phyloP scores from a whole-genome alignment of 441 rosid genomes.

The Adansonia grandidieri region DNA sequence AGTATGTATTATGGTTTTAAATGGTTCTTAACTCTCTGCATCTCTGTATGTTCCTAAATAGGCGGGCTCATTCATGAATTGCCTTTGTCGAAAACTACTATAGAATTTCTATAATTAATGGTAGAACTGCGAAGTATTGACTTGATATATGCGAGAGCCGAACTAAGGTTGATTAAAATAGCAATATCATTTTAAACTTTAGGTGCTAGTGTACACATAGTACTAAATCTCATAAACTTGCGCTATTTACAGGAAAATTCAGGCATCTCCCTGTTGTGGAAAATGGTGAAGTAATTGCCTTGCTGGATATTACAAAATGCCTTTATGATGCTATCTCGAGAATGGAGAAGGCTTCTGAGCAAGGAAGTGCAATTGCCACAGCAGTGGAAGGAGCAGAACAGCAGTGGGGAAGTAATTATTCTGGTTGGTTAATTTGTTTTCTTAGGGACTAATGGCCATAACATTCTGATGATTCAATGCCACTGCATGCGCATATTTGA shows the following conservation, averaged over 20 bases:
- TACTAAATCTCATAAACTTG: neutral
- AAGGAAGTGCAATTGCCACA: slow-evolving; percentile 92
- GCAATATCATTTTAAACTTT: neutral
- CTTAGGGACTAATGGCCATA: neutral
- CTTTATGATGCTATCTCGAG: slow-evolving; percentile 92
- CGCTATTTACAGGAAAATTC: slow-evolving; percentile 64
- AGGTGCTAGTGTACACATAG: neutral
- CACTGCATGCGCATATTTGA: slow-evolving; percentile 5
- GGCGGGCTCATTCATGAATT: neutral
- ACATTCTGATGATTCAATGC: slow-evolving; percentile 5
- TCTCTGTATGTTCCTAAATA: neutral
- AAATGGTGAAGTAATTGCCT: slow-evolving; percentile 94
- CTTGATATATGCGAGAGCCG: neutral
- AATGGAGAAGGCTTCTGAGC: slow-evolving; percentile 97
- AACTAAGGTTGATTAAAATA: neutral
- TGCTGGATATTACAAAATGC: slow-evolving; percentile 91
- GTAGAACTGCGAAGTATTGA: neutral
- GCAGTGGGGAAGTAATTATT: slow-evolving; percentile 71
- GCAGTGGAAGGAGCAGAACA: slow-evolving; percentile 96
- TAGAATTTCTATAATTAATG: neutral
- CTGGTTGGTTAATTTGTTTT: slow-evolving; percentile 47
- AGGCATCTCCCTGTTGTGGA: slow-evolving; percentile 97
- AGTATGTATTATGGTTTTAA: neutral
- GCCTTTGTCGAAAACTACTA: neutral
- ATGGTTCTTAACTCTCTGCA: neutral